Base-by-base conservation (phyloP, 202 grass and related monocot species). In the Panicum virgatum region DNA sequence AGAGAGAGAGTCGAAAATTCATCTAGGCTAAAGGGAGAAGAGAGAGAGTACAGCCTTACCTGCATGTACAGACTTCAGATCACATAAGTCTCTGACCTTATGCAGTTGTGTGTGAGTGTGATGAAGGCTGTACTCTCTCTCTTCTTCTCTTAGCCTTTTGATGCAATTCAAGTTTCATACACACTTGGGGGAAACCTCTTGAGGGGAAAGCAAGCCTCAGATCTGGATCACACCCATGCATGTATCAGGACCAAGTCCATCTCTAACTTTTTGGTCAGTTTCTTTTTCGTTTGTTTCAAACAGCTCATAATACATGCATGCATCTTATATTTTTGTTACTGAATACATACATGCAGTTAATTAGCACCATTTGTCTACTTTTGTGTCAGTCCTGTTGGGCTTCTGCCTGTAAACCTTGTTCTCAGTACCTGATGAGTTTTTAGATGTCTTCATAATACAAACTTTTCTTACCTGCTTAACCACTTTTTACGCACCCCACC, bases 1-100 rank as follows among this genome's bases (percentile, higher is more conserved):
- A 14, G 50, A 66, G 61, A 52, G 54, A 79, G 66, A 79, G 46
- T 5, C 25, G 6, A 32, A 37, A 19, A 32, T 46, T 64, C 82
- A 82, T 88, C 73, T 63, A 61, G 57, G 67, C 79, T 77, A 92
- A 92, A 83, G 70, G 90, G 64, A 92, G 90, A 92, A 92, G 90
- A 92, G 90, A 89, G 90, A 92, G 90, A 89, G 90, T 92, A 92
- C 90, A 92, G 90, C 84, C 85, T 89, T 75, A 65, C 39, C 47
- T 3, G 2, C 43, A 40, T 58, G 12, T 26, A 42, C 12, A 57
- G 51, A 40, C 50, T 36, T 58, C n/a, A 43, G 1, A 45, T 52
- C 38, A 77, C 48, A 61, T 63, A 45, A 25, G 40, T 66, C 26
- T 68, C 34, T n/a, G n/a, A n/a, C n/a, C n/a, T 44, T 34, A 9